Conservation (phyloP, 176 grass and related monocot genomes). For the Musa troglodytarum region DNA sequence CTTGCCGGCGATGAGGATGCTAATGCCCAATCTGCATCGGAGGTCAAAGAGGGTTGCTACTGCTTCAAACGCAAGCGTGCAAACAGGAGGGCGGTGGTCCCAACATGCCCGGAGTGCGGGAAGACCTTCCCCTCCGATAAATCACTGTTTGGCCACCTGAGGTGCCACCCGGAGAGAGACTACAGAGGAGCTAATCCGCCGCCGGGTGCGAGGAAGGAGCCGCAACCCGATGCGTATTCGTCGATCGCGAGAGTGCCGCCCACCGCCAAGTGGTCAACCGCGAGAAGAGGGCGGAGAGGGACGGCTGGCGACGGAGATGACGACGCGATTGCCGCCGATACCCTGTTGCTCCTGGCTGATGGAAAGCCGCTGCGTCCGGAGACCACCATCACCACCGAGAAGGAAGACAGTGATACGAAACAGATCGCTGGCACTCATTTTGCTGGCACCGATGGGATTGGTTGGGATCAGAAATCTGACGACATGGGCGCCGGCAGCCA, state of each 20-base stretch:
- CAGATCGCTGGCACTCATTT: neutral
- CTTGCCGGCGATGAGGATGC: no score
- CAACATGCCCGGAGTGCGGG: neutral
- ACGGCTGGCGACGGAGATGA: neutral
- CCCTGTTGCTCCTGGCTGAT: neutral
- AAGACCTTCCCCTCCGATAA: conserved; percentile 3
- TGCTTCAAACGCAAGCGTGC: neutral
- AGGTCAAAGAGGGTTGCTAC: neutral
- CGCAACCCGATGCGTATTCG: neutral
- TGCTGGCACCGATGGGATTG: neutral
- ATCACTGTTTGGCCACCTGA: conserved; percentile 11
- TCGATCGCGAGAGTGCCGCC: neutral
- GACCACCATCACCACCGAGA: neutral
- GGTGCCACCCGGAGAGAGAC: conserved; percentile 4
- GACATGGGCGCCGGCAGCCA: no score
- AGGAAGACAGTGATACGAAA: neutral
- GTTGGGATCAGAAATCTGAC: neutral
- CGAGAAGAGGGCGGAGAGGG: neutral
- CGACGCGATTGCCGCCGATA: neutral
- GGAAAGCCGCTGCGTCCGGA: neutral
- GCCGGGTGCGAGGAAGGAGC: neutral
- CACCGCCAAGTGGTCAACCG: neutral
- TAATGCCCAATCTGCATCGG: neutral
- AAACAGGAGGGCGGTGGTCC: neutral
- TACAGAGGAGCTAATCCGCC: neutral